phyloP scores from a whole-genome alignment of 805 yeast genomes.

The Wickerhamomyces sydowiorum region DNA sequence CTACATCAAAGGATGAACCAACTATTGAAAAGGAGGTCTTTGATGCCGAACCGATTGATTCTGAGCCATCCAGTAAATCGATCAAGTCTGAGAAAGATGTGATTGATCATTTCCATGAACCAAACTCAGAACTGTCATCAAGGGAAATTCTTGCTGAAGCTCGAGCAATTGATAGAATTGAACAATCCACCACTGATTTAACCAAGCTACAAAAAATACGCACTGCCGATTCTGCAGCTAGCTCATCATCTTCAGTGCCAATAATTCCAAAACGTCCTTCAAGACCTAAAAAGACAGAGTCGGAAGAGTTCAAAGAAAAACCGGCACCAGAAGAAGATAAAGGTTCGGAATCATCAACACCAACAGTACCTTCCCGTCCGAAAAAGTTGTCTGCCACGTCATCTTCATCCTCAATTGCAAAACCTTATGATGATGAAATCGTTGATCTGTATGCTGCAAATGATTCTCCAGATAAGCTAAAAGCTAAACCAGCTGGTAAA shows the following conservation, averaged over 20 bases:
- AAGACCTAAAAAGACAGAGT: slow-evolving; percentile 5
- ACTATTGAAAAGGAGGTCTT: background rate
- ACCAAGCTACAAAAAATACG: background rate
- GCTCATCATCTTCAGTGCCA: too few relatives aligned
- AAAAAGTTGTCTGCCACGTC: background rate
- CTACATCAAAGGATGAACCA: background rate
- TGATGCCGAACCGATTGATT: background rate
- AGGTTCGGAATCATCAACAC: background rate
- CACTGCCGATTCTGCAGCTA: background rate
- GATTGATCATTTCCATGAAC: background rate
- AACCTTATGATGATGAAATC: background rate
- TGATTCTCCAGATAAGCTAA: background rate
- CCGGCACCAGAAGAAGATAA: too few relatives aligned
- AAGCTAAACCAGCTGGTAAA: slow-evolving; percentile 11
- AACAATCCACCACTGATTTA: background rate
- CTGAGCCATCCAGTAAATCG: background rate
- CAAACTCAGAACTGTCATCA: background rate
- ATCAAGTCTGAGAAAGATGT: background rate
- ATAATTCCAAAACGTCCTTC: slow-evolving; percentile 6
- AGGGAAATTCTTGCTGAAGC: background rate
- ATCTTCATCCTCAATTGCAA: too few relatives aligned
- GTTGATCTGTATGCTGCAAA: background rate
- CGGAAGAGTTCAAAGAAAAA: too few relatives aligned
- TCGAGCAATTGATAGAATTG: background rate
- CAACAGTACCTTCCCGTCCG: slow-evolving; percentile 6